Evolutionary conservation across 805 yeast species (phyloP), one percentile per base, ranked within the genome.

Genomic region (Ogataea saltuana): DNA sequence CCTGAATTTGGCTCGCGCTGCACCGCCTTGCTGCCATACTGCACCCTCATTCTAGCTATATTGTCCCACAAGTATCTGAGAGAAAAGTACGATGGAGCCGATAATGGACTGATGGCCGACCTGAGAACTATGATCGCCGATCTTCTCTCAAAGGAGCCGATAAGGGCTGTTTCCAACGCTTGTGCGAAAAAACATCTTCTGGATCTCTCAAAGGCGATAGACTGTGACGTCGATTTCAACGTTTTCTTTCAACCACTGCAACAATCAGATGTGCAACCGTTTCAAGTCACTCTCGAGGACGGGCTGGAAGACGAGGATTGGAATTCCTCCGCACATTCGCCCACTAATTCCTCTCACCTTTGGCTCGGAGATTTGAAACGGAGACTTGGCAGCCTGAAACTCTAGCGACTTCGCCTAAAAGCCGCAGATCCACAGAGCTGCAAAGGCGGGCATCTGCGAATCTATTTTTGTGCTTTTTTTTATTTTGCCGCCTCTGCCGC

Each of bases 21-120:
- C 28, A 12, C 28, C 25, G 22, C 39, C 12, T 6, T 15, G 20
- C 19, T 48, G 12, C 31, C 33, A 3, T 27, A 40, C 28, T 11
- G 36, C 3, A 34, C 48, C 5, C 19, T 26, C 12, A 31, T 31
- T 4, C 22, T 42, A 8, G 30, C 36, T 2, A 13, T 41, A 19
- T 39, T 33, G 31, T 21, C 44, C 12, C 31, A 31, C 38, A 48
- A 41, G 35, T 22, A 33, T 18, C 22, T 48, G 8, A 4, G 16
- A n/a, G n/a, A 23, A 8, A 33, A 33, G 17, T 41, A 34, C 33
- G 32, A 11, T 11, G 22, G 17, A 4, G 1, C 27, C 9, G 13
- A 19, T 19, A 32, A 23, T 1, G 28, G 30, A 2, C 30, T 40
- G 20, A 8, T 39, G 11, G 16, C 10, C 8, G 46, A 44, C n/a